Conservation (phyloP, 768 basidiomycete species). For the Scleroderma citrinum region DNA sequence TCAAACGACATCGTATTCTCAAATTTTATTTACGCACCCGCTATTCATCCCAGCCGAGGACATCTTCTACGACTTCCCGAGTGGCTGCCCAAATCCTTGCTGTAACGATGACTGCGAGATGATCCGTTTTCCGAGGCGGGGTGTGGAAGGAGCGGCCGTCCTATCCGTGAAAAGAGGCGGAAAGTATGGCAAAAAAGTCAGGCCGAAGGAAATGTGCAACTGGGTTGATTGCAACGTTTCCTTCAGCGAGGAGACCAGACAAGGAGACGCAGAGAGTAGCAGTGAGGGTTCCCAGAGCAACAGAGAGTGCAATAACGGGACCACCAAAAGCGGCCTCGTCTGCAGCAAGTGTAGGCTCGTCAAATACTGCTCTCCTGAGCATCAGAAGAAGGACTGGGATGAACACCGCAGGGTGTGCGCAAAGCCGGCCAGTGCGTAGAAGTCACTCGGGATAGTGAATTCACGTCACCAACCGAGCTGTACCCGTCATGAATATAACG, state of each 20-base stretch:
- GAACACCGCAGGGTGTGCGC: conserved; percentile 69
- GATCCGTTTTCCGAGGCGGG: conserved; percentile 69
- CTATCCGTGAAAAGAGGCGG: conserved; percentile 57
- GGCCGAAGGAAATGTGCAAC: conserved; percentile 67
- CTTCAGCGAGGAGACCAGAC: conserved; percentile 43
- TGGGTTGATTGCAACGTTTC: conserved; percentile 71
- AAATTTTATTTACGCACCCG: conserved; percentile 72
- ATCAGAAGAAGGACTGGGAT: conserved; percentile 73
- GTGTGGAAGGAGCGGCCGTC: conserved; percentile 54
- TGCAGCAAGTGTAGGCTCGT: conserved; percentile 78
- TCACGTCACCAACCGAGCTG: too few species aligned
- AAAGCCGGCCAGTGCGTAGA: conserved; percentile 22
- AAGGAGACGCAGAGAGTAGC: conserved; percentile 24
- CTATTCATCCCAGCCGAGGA: conserved; percentile 66
- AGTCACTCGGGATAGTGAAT: neutral
- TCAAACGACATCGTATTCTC: conserved; percentile 75
- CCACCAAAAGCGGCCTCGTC: conserved; percentile 44
- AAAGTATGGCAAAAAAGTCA: conserved; percentile 43
- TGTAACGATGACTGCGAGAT: conserved; percentile 81
- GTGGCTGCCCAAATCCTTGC: conserved; percentile 72
- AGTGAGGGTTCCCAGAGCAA: conserved; percentile 41
- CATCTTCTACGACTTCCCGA: conserved; percentile 73
- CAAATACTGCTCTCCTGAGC: conserved; percentile 70
- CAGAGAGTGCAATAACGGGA: conserved; percentile 27
- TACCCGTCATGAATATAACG: too few species aligned